Evolutionary conservation across 257 asterid species (phyloP).

Genomic region (Solanum sejunctum): DNA sequence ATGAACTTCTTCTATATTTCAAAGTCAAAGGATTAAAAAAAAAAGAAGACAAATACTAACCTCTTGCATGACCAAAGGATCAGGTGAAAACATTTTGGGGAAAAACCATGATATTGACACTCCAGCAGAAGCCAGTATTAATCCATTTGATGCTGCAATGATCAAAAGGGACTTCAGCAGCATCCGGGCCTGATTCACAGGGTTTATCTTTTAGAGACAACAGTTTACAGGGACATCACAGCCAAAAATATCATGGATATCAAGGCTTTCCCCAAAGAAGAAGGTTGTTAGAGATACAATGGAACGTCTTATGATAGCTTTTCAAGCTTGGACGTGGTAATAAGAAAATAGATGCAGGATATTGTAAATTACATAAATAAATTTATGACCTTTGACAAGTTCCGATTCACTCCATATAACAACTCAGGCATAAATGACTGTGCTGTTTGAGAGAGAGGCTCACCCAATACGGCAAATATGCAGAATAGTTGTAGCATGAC

Average conservation of each 20-base stretch:
- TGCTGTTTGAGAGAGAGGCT: constrained; percentile 95
- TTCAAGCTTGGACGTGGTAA: not conserved
- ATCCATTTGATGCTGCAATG: constrained; percentile 62
- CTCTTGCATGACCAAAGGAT: constrained; percentile 62
- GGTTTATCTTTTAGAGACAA: not conserved
- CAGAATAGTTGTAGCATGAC: constrained; percentile 85
- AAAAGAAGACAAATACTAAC: constrained; percentile 22
- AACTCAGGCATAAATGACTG: constrained; percentile 95
- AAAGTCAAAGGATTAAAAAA: not conserved
- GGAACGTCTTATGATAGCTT: not conserved
- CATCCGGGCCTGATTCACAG: constrained; percentile 53
- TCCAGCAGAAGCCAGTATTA: constrained; percentile 62
- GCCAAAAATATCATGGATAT: not conserved
- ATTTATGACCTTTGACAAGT: constrained; percentile 56
- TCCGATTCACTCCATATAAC: constrained; percentile 70
- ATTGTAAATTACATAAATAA: not conserved
- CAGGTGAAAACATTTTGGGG: constrained; percentile 74
- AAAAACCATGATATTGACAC: constrained; percentile 73
- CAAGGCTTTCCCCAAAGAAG: not conserved
- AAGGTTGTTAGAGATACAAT: not conserved
- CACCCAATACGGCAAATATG: constrained; percentile 83
- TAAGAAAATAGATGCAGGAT: not conserved
- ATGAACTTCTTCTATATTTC: not conserved
- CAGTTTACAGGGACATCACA: not conserved
- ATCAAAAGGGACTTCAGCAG: constrained; percentile 73